Conservation (phyloP, 2,329 filamentous ascomycete genomes). For the Coniosporium uncinatum region DNA sequence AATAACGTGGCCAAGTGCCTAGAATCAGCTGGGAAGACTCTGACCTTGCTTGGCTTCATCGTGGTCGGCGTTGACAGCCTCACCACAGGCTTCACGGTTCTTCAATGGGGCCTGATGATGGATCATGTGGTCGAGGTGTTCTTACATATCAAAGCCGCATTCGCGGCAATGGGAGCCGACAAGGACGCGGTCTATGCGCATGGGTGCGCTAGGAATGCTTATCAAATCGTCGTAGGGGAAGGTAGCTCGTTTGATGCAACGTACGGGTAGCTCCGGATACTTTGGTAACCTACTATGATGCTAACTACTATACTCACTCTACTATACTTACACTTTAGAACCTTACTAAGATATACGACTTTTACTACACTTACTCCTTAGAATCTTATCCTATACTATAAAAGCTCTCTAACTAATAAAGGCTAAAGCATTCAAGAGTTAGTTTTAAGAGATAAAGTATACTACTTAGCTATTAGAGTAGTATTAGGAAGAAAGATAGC, state of each 20-base stretch:
- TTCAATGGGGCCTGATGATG: constrained; percentile 21
- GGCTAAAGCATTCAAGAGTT: no score
- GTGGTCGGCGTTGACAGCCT: constrained; percentile 9
- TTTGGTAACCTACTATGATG: no score
- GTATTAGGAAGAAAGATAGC: no score
- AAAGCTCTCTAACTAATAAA: no score
- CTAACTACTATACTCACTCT: no score
- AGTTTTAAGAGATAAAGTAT: no score
- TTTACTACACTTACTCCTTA: no score
- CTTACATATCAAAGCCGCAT: constrained; percentile 16
- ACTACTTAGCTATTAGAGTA: no score
- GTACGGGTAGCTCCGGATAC: neutral
- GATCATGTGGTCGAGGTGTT: constrained; percentile 19
- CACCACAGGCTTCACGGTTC: constrained; percentile 8
- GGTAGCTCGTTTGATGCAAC: constrained; percentile 19
- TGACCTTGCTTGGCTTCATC: constrained; percentile 10
- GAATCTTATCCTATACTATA: no score
- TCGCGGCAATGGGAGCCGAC: constrained; percentile 11
- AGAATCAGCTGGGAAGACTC: constrained; percentile 5
- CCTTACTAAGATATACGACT: no score
- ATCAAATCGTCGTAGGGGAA: constrained; percentile 25
- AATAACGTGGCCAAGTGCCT: constrained; percentile 7
- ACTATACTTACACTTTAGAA: no score
- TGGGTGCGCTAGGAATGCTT: constrained; percentile 21
- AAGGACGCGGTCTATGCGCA: constrained; percentile 14